Percentiles rank a stretch among this genome's conserved stretches.
Evolutionary conservation across 441 rosid genomes (phyloP).

Genomic region (Capsella rubella): DNA sequence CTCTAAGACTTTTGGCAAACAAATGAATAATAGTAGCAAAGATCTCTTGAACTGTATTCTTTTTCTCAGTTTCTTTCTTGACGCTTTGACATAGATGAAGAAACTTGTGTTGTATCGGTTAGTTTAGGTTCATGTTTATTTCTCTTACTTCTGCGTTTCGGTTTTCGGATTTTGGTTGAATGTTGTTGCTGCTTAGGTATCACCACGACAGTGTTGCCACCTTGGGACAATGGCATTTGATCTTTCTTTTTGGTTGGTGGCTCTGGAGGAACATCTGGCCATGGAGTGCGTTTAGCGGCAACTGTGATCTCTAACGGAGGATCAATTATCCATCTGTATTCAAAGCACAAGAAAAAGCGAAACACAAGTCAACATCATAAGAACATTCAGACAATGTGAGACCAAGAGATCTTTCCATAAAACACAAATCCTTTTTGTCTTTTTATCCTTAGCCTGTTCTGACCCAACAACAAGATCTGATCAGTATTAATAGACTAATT

Average conservation of each 20-base stretch:
- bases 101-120: constrained; percentile 45
- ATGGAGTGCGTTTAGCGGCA: constrained; percentile 84
- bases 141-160: constrained; percentile 74
- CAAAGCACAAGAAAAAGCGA: not conserved
- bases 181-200: constrained; percentile 52
- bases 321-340: constrained; percentile 87
- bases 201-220: constrained; percentile 40
- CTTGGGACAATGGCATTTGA: constrained; percentile 43
- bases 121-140: constrained; percentile 68
- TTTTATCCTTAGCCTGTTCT: not conserved
- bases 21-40: constrained; percentile 40
- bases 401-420: constrained; percentile 8
- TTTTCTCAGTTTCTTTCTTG: constrained; percentile 51
- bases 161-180: constrained; percentile 61
- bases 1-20: constrained; percentile 39
- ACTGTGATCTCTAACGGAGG: constrained; percentile 90
- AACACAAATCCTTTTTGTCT: not conserved
- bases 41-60: constrained; percentile 6
- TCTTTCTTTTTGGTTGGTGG: constrained; percentile 63
- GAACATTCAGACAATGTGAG: not conserved
- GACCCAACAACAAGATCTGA: not conserved
- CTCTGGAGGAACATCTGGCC: constrained; percentile 97
- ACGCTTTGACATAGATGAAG: constrained; percentile 52
- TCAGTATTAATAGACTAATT: not conserved
- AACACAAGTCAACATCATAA: constrained; percentile 17